phyloP scores from a whole-genome alignment of 2,329 filamentous ascomycete species.

The Berkeleyomyces basicola region DNA sequence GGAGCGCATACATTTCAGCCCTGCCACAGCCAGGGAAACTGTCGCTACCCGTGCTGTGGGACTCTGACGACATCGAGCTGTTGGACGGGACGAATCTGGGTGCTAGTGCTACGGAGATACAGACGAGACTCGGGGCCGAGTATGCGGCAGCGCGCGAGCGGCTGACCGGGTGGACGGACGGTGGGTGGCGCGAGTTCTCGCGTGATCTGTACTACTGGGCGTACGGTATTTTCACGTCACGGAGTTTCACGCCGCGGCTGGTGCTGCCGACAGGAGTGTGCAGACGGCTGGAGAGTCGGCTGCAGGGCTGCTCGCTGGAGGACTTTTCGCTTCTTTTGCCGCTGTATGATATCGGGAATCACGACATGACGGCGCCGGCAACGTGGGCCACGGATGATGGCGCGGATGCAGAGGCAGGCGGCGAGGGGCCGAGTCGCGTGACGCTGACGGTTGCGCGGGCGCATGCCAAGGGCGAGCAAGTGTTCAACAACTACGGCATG shows the following conservation, averaged over 20 bases:
- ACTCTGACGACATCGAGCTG: constrained; percentile 39
- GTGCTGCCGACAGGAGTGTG: constrained; percentile 24
- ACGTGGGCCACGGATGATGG: constrained; percentile 23
- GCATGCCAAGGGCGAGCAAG: constrained; percentile 35
- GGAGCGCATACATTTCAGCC: constrained; percentile 50
- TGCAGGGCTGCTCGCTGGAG: constrained; percentile 24
- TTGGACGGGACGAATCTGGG: constrained; percentile 38
- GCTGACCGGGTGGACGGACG: constrained; percentile 20
- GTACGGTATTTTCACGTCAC: constrained; percentile 46
- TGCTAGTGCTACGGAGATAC: constrained; percentile 33
- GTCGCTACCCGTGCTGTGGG: constrained; percentile 47
- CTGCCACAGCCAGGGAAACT: constrained; percentile 44
- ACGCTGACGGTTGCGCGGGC: constrained; percentile 26
- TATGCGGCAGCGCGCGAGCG: constrained; percentile 24
- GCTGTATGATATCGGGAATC: constrained; percentile 56
- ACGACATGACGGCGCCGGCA: constrained; percentile 45
- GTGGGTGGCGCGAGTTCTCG: constrained; percentile 24
- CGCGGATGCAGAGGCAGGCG: neutral
- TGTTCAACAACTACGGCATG: constrained; percentile 56
- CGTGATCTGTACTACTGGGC: constrained; percentile 45
- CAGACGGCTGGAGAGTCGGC: neutral
- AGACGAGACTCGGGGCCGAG: constrained; percentile 29
- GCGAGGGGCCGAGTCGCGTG: constrained; percentile 19
- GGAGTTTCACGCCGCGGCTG: constrained; percentile 47
- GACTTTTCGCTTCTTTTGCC: constrained; percentile 54